Percentiles rank a stretch among this genome's conserved stretches.
Conservation (phyloP, 73 alveolate species). For the Tetrahymena thermophila region DNA sequence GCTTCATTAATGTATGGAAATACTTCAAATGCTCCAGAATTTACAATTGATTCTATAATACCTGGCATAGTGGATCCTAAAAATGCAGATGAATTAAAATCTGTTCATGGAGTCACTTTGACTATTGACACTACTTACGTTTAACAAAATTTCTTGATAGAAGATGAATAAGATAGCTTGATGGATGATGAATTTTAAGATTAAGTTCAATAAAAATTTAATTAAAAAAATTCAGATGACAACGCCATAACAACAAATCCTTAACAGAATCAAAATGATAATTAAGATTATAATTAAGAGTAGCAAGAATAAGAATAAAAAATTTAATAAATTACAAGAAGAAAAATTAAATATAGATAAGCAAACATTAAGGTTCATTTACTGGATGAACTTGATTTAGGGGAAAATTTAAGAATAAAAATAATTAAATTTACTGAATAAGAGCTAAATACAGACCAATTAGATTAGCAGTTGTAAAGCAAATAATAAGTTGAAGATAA, state of each 20-base stretch:
- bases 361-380: background rate
- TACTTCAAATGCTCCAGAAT: conserved; percentile 32
- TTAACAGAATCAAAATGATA: background rate
- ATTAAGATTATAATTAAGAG: background rate
- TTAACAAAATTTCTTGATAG: background rate
- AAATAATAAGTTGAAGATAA: background rate
- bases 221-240: background rate
- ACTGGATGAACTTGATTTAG: background rate
- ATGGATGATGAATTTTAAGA: background rate
- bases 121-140: background rate
- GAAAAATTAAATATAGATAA: background rate
- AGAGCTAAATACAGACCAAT: background rate
- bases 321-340: background rate
- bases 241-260: background rate
- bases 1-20: conserved; percentile 38
- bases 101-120: background rate
- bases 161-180: background rate
- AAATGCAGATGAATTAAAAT: conserved; percentile 21
- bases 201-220: background rate
- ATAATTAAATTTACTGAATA: background rate
- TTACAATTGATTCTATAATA: conserved; percentile 26
- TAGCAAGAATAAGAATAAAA: background rate
- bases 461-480: background rate
- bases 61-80: conserved; percentile 35
- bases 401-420: background rate